phyloP scores from a whole-genome alignment of 1,284 basidiomycete species.

The Neolentinus lepideus region DNA sequence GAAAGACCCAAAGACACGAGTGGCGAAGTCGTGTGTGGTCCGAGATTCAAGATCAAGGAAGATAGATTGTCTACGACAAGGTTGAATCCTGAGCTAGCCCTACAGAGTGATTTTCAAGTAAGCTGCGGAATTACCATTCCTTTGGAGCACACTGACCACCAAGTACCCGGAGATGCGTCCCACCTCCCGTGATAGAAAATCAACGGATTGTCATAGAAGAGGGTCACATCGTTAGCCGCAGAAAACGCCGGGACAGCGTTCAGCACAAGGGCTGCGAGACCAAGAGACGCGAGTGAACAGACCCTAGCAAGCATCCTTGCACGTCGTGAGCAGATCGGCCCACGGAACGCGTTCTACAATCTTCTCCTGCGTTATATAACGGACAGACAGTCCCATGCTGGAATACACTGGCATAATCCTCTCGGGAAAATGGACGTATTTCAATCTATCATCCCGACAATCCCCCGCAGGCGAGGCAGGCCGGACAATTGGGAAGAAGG shows the following conservation, averaged over 20 bases:
- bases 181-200: conserved; percentile 31
- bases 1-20: conserved; percentile 39
- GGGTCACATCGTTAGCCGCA: conserved; percentile 5
- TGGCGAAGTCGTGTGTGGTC: conserved; percentile 40
- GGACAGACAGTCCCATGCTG: no score
- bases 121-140: neutral
- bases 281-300: neutral
- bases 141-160: conserved; percentile 23
- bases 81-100: conserved; percentile 52
- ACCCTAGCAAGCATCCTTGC: no score
- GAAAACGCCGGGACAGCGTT: neutral
- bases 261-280: neutral
- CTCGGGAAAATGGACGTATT: no score
- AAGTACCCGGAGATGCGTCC: conserved; percentile 30
- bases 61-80: conserved; percentile 36
- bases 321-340: no score
- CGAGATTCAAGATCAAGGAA: conserved; percentile 39
- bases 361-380: no score
- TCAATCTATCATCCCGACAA: no score
- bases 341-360: no score
- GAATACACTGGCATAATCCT: no score
- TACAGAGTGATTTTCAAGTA: conserved; percentile 13
- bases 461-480: no score
- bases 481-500: no score
- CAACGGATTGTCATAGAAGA: conserved; percentile 22